A percentile compares a stretch with the other conserved stretches of the same genome.
phyloP scores from a whole-genome alignment of 805 yeast species.

The Clavispora phyllophila region DNA sequence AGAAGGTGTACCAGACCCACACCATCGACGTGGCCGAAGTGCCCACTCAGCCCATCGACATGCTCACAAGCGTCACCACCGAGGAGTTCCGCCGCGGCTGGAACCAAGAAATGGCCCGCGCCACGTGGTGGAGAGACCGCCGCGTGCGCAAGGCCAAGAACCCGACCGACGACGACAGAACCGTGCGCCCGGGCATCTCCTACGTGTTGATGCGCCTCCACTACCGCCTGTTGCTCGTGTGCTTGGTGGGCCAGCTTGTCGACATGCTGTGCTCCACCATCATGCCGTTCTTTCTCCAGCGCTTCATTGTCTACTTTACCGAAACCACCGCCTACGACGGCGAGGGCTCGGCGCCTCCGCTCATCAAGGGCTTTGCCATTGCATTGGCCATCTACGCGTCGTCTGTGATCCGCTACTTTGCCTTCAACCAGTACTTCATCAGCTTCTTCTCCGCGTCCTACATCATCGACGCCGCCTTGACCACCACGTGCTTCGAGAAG shows the following conservation, averaged over 20 bases:
- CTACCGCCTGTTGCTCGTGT: constrained; percentile 5
- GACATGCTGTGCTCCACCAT: constrained; percentile 20
- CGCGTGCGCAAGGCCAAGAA: constrained; percentile 3
- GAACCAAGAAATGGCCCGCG: constrained; percentile 10
- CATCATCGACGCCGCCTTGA: constrained; percentile 43
- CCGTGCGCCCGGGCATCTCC: constrained; percentile 19
- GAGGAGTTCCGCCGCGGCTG: constrained; percentile 18
- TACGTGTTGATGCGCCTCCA: constrained; percentile 13
- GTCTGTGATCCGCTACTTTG: constrained; percentile 16
- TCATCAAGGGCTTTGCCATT: constrained; percentile 71
- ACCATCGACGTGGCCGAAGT: constrained; percentile 17
- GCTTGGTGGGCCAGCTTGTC: constrained; percentile 15
- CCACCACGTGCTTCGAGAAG: constrained; percentile 66
- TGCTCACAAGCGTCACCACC: constrained; percentile 9
- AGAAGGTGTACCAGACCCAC: constrained; percentile 19
- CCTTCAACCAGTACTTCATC: constrained; percentile 17
- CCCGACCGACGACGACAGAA: constrained; percentile 10
- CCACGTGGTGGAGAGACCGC: constrained; percentile 16
- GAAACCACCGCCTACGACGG: constrained; percentile 9
- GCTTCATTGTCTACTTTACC: constrained; percentile 24
- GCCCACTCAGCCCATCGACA: constrained; percentile 11
- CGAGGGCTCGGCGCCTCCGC: constrained; percentile 8
- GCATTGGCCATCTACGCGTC: constrained; percentile 61
- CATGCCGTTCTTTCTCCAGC: constrained; percentile 27
- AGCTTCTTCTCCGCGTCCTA: constrained; percentile 16